Conservation (phyloP, 1,284 basidiomycete species). For the Pseudozyma thailandica region DNA sequence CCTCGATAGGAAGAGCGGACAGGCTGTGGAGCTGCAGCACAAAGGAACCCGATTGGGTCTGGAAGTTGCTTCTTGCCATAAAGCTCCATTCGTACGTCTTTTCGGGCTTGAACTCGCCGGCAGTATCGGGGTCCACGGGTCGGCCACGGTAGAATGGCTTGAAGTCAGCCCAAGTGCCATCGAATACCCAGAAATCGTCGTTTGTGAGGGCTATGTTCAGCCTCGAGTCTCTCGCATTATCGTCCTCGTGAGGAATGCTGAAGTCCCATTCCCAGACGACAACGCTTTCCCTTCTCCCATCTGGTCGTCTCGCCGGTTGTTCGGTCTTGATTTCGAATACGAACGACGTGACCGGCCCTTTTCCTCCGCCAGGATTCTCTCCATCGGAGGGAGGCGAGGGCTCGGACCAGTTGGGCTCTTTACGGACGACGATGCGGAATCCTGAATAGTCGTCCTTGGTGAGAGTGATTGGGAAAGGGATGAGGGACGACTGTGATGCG, state of each 20-base stretch:
- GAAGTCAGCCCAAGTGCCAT: constrained; percentile 69
- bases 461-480: constrained; percentile 33
- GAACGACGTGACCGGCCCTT: constrained; percentile 58
- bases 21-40: constrained; percentile 41
- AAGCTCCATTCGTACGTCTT: constrained; percentile 56
- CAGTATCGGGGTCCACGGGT: constrained; percentile 55
- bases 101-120: constrained; percentile 35
- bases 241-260: constrained; percentile 30
- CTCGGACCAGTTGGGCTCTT: constrained; percentile 16
- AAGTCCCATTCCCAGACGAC: constrained; percentile 70
- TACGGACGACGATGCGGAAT: constrained; percentile 42
- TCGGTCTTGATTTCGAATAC: constrained; percentile 70
- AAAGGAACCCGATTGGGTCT: constrained; percentile 51
- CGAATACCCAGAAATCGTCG: constrained; percentile 47
- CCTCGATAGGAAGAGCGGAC: constrained; percentile 15
- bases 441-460: constrained; percentile 28
- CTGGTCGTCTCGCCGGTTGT: constrained; percentile 61
- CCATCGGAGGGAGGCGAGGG: constrained; percentile 20
- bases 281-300: constrained; percentile 68
- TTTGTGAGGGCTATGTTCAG: constrained; percentile 20
- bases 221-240: not conserved
- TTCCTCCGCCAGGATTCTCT: constrained; percentile 31
- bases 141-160: constrained; percentile 70
- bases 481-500: constrained; percentile 70
- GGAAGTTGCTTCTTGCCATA: constrained; percentile 60